These are phyloP conservation scores for Aspergillus pseudoglaucus DNA, from an alignment of 2,329 filamentous ascomycete genomes.

Conservation along the genomic window DNA sequence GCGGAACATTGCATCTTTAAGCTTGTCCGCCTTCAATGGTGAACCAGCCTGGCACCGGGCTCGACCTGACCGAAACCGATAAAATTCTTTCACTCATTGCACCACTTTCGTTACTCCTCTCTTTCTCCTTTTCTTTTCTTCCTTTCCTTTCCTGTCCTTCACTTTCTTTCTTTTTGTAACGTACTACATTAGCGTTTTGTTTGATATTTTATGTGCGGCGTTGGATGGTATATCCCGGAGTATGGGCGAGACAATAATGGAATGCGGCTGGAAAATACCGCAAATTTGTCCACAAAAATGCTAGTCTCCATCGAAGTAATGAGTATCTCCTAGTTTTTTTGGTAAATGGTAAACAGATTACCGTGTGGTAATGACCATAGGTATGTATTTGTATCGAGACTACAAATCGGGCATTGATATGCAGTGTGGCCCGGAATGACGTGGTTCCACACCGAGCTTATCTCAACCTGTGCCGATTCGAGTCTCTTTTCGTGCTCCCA, in stretches of 20 bases:
- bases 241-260: constrained; percentile 9
- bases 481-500: background rate
- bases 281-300: background rate
- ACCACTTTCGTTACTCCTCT: background rate
- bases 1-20: constrained; percentile 39
- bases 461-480: background rate
- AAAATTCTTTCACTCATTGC: constrained; percentile 3
- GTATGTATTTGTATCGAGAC: no score
- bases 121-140: constrained; percentile 2
- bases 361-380: no score
- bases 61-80: constrained; percentile 34
- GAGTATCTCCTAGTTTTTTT: no score
- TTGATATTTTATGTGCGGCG: constrained; percentile 17
- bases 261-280: background rate
- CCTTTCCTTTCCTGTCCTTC: no score
- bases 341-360: no score
- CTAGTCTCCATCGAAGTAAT: no score
- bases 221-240: constrained; percentile 18
- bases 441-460: background rate
- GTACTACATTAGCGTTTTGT: constrained; percentile 26
- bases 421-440: background rate
- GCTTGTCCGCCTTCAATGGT: constrained; percentile 41
- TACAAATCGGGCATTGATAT: background rate
- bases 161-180: no score
- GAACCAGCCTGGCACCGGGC: constrained; percentile 41